Conservation (phyloP, 2,329 filamentous ascomycete species). For the Colletotrichum destructivum region DNA sequence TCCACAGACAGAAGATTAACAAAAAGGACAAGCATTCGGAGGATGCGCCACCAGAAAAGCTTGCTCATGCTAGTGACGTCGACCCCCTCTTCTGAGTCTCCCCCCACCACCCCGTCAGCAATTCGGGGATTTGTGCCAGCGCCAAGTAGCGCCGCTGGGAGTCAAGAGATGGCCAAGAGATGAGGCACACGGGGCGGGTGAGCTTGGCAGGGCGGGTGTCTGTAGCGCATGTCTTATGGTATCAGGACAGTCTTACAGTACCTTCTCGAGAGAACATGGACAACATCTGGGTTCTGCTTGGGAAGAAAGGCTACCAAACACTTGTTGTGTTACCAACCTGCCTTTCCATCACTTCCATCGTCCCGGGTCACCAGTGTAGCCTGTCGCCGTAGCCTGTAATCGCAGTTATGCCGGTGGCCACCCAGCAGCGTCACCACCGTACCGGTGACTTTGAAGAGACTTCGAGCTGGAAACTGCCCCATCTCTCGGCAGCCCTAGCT, state of each 20-base stretch:
- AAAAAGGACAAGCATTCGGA: constrained; percentile 30
- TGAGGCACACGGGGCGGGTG: constrained; percentile 22
- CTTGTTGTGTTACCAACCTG: too few relatives aligned
- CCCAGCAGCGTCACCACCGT: too few relatives aligned
- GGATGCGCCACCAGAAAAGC: constrained; percentile 36
- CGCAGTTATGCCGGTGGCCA: too few relatives aligned
- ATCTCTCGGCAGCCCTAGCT: not conserved
- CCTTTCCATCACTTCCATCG: too few relatives aligned
- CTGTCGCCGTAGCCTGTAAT: too few relatives aligned
- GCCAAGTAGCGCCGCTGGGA: constrained; percentile 22
- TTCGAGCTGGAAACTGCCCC: constrained; percentile 19
- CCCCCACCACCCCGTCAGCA: not conserved
- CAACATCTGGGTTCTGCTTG: not conserved
- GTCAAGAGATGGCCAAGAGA: constrained; percentile 28
- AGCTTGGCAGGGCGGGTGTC: constrained; percentile 26
- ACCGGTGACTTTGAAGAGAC: constrained; percentile 8
- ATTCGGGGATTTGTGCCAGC: constrained; percentile 10
- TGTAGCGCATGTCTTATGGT: too few relatives aligned
- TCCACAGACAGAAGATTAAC: constrained; percentile 13
- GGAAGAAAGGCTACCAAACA: too few relatives aligned
- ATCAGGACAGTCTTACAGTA: too few relatives aligned
- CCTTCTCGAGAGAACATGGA: not conserved
- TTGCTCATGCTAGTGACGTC: constrained; percentile 36
- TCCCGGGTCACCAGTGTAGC: too few relatives aligned
- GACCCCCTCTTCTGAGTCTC: not conserved